These are phyloP conservation scores for Ensete glaucum DNA, from an alignment of 176 grass and related monocot genomes.

Conservation along the genomic window DNA sequence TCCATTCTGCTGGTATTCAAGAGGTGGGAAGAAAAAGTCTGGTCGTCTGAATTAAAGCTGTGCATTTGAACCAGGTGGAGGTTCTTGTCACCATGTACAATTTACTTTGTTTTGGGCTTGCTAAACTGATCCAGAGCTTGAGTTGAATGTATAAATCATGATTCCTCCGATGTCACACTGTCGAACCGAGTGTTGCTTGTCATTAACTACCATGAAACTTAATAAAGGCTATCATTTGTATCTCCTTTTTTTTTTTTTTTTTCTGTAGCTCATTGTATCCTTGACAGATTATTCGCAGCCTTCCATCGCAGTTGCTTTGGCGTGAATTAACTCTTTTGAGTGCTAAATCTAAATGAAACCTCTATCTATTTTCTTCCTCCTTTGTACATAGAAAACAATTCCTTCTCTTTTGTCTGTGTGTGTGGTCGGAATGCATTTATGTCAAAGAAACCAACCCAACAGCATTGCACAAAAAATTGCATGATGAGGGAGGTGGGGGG, in stretches of 20 bases:
- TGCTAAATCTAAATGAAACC: neutral
- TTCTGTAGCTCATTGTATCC: neutral
- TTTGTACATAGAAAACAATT: too few relatives aligned
- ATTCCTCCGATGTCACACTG: neutral
- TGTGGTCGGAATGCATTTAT: too few relatives aligned
- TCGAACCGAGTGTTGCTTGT: neutral
- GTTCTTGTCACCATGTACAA: too few relatives aligned
- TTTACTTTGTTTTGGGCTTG: slow-evolving; percentile 1
- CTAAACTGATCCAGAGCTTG: slow-evolving; percentile 7
- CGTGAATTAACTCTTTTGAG: neutral
- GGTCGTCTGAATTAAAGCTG: neutral
- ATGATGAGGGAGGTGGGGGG: too few relatives aligned
- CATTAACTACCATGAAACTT: neutral
- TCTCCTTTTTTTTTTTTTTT: neutral
- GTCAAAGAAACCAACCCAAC: too few relatives aligned
- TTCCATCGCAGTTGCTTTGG: neutral
- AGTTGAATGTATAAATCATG: neutral
- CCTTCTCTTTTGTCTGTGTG: too few relatives aligned
- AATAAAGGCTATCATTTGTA: neutral
- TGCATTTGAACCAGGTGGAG: neutral
- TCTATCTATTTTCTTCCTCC: too few relatives aligned
- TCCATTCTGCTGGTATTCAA: slow-evolving; percentile 50
- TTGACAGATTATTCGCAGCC: neutral
- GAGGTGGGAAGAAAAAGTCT: neutral
- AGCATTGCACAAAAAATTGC: too few relatives aligned